Evolutionary conservation across 768 basidiomycete genomes (phyloP).

Genomic region (Chalciporus piperatus): DNA sequence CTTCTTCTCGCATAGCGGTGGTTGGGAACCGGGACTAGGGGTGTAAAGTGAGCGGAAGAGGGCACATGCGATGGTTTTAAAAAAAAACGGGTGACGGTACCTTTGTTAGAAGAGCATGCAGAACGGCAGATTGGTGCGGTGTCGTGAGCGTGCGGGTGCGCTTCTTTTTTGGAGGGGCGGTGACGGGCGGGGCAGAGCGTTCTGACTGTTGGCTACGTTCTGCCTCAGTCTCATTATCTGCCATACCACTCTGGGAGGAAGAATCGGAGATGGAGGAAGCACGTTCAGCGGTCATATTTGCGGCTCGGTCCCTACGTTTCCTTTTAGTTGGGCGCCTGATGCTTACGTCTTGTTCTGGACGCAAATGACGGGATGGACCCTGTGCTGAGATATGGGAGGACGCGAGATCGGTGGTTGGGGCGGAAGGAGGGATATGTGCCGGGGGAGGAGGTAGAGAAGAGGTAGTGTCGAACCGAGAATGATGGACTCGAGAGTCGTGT

Average conservation of each 20-base stretch:
- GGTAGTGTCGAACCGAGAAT: not conserved
- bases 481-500: slow-evolving; percentile 14
- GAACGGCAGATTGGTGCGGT: slow-evolving; percentile 84
- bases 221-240: slow-evolving; percentile 56
- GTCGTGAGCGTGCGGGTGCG: slow-evolving; percentile 87
- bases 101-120: slow-evolving; percentile 84
- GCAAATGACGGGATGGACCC: slow-evolving; percentile 14
- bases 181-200: slow-evolving; percentile 28
- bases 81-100: slow-evolving; percentile 36
- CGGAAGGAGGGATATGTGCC: not conserved
- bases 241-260: slow-evolving; percentile 55
- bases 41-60: not conserved
- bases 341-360: slow-evolving; percentile 22
- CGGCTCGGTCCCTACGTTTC: slow-evolving; percentile 5
- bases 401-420: slow-evolving; percentile 12
- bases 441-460: not conserved
- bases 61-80: not conserved
- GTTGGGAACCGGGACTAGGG: slow-evolving; percentile 83
- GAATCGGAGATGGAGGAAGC: slow-evolving; percentile 33
- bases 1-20: slow-evolving; percentile 83
- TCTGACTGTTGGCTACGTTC: slow-evolving; percentile 43
- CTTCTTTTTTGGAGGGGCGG: slow-evolving; percentile 49
- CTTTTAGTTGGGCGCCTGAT: slow-evolving; percentile 19
- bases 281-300: slow-evolving; percentile 23
- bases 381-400: slow-evolving; percentile 11